Percentiles rank a stretch among this genome's conserved stretches.
phyloP scores from a whole-genome alignment of 176 grass and related monocot genomes.

The Stipa capillata region DNA sequence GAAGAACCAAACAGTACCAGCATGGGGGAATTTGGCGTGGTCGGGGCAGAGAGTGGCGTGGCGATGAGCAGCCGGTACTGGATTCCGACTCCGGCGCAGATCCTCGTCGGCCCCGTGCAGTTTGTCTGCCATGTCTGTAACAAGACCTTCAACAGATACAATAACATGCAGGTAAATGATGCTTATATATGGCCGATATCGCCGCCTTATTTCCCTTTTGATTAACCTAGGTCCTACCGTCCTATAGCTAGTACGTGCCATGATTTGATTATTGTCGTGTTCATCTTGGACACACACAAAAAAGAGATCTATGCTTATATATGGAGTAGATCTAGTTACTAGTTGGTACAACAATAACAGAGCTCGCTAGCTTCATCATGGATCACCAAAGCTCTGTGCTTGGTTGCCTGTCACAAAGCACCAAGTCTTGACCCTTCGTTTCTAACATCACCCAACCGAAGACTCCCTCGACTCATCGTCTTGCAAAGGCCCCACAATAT shows the following conservation, averaged over 20 bases:
- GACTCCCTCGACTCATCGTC: neutral
- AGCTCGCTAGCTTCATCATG: neutral
- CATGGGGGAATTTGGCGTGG: neutral
- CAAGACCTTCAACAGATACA: constrained; percentile 93
- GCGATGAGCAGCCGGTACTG: constrained; percentile 36
- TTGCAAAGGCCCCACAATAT: neutral
- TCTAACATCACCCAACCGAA: neutral
- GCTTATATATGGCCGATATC: neutral
- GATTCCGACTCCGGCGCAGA: constrained; percentile 83
- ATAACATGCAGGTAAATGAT: constrained; percentile 81
- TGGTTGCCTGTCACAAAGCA: neutral
- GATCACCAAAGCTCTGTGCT: neutral
- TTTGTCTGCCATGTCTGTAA: constrained; percentile 84
- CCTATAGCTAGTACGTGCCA: neutral
- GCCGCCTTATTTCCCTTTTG: neutral
- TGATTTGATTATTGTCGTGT: neutral
- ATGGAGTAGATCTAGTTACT: neutral
- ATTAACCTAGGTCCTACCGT: neutral
- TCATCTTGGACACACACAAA: neutral
- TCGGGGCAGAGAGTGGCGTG: neutral
- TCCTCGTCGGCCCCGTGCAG: constrained; percentile 78
- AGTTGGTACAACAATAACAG: neutral
- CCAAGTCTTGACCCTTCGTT: neutral
- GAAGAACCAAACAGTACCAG: neutral
- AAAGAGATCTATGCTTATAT: too few species aligned